These are phyloP conservation scores for Solanum pimpinellifolium DNA, from an alignment of 257 asterid genomes.

Conservation along the genomic window DNA sequence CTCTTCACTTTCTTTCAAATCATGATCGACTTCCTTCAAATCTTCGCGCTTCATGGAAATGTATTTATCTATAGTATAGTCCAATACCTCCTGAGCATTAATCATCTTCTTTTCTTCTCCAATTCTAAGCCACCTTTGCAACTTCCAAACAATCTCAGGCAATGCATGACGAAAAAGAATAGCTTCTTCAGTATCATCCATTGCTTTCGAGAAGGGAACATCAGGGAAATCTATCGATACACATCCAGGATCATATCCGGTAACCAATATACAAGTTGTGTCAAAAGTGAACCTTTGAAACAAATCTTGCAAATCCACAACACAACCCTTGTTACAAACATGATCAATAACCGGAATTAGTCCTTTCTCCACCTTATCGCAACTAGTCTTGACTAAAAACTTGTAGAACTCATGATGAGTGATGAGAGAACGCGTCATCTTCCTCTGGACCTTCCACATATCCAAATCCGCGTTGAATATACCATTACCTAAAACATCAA, in stretches of 20 bases:
- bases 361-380: conserved; percentile 27
- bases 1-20: background rate
- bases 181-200: conserved; percentile 48
- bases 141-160: conserved; percentile 30
- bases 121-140: conserved; percentile 27
- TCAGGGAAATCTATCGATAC: conserved; percentile 24
- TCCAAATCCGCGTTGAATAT: conserved; percentile 45
- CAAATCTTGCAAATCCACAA: conserved; percentile 39
- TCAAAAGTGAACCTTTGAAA: conserved; percentile 48
- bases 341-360: conserved; percentile 31
- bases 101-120: conserved; percentile 30
- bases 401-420: conserved; percentile 20
- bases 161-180: conserved; percentile 38
- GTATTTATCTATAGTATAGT: conserved; percentile 15
- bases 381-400: conserved; percentile 19
- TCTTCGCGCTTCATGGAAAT: conserved; percentile 12
- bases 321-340: background rate
- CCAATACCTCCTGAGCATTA: conserved; percentile 18
- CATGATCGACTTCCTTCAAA: background rate
- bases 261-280: conserved; percentile 28
- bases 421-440: conserved; percentile 19
- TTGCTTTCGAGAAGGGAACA: conserved; percentile 39
- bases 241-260: conserved; percentile 45
- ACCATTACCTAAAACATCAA: conserved; percentile 48
- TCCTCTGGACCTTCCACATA: conserved; percentile 37